Percentiles rank a stretch among this genome's conserved stretches.
Conservation (phyloP, 2,329 filamentous ascomycete species). For the Colletotrichum sp. region DNA sequence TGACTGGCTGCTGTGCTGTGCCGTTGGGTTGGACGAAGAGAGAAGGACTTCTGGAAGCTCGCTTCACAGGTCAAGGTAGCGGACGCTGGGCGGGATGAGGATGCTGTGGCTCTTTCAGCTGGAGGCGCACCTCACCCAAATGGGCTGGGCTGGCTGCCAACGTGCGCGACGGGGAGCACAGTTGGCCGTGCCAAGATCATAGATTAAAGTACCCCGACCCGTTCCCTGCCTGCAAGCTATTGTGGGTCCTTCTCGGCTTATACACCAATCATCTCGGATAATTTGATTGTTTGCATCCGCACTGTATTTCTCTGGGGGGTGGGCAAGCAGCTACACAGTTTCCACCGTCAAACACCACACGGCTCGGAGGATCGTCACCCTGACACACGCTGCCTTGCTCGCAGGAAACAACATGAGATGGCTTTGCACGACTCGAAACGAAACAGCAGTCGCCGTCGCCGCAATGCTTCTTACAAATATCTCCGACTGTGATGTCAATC, state of each 20-base stretch:
- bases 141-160: neutral
- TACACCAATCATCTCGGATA: neutral
- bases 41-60: neutral
- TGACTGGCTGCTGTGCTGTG: neutral
- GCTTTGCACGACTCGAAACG: slow-evolving; percentile 10
- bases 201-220: slow-evolving; percentile 5
- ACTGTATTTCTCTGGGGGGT: rapidly evolving
- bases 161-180: neutral
- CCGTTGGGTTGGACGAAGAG: neutral
- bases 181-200: neutral
- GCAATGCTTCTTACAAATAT: neutral
- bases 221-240: neutral
- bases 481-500: neutral
- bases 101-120: neutral
- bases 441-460: neutral
- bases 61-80: neutral
- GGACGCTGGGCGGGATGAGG: neutral
- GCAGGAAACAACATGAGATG: slow-evolving; percentile 1
- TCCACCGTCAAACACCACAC: neutral
- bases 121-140: neutral
- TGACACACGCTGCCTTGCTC: neutral
- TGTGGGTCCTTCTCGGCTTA: neutral
- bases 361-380: neutral
- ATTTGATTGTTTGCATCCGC: neutral
- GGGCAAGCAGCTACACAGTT: neutral